phyloP scores from a whole-genome alignment of 345 rosid species.

The Orychophragmus violaceus region DNA sequence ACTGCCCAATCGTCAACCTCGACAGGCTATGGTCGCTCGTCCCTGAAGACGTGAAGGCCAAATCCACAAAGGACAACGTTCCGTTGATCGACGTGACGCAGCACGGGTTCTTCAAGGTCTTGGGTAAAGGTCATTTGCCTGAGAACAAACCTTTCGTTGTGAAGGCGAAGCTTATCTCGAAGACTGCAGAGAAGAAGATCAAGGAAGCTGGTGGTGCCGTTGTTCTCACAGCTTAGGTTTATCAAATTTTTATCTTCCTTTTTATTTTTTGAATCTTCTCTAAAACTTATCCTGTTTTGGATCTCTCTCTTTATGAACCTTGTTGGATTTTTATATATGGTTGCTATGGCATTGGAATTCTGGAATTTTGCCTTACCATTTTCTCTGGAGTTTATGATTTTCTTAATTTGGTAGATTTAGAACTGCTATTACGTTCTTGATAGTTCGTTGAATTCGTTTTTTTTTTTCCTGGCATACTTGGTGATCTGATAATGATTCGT shows the following conservation, averaged over 20 bases:
- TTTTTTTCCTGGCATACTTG: neutral
- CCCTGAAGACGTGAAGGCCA: constrained; percentile 56
- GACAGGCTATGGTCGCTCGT: constrained; percentile 80
- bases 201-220: constrained; percentile 82
- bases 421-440: neutral
- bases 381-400: neutral
- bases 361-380: neutral
- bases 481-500: neutral
- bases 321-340: constrained; percentile 4
- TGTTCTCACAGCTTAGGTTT: constrained; percentile 61
- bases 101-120: constrained; percentile 73
- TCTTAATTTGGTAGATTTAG: neutral
- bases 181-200: constrained; percentile 78
- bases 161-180: constrained; percentile 70
- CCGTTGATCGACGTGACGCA: constrained; percentile 72
- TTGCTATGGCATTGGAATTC: neutral
- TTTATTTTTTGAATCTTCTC: neutral
- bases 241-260: neutral
- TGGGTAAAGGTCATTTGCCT: constrained; percentile 73
- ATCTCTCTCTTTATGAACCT: constrained; percentile 1
- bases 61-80: constrained; percentile 52
- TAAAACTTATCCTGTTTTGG: constrained; percentile 9
- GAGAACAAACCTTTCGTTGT: constrained; percentile 64
- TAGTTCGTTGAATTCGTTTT: neutral
- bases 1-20: constrained; percentile 74